Evolutionary conservation across 1,284 basidiomycete genomes (phyloP), one percentile per base, ranked within the genome.

Genomic region (Ustilago bromivora): DNA sequence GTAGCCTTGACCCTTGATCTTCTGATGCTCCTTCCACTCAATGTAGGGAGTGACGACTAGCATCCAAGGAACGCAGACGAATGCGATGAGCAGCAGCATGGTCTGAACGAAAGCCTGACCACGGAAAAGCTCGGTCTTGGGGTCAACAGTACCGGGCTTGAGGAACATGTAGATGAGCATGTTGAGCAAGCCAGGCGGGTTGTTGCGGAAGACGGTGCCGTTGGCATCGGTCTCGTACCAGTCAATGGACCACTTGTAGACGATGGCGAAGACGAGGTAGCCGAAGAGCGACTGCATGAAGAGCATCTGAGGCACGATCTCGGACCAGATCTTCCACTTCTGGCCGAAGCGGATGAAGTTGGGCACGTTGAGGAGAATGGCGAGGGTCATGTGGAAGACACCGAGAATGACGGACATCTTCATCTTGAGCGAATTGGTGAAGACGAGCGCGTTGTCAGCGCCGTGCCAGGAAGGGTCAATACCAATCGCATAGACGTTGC

Each of bases 351-450:
- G 94, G 82, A 98, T 87, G 88, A 96, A 94, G 88, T 99, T 99
- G 55, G 95, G 95, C 8, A 98, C 89, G 89, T 98, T 95, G 61
- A 99, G 89, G 86, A 94, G 97, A 80, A 98, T 90, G 34, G 96
- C 95, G 86, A 99, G 98, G 12, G 96, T 94, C 96, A 99, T 99
- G 87, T 99, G 97, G 79, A 94, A 93, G 78, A 99, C 96, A 87
- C 97, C 97, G 67, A 99, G 88, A 62, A 99, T 91, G 85, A 99
- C 93, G 17, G 95, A 94, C 95, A 99, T 96, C 89, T 99, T 99
- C 97, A 99, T 99, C 92, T 99, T 99, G 90, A 97, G 96, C 64
- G 96, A 98, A 88, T 99, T 99, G 75, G 93, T 94, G 87, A 99
- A 99, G 64, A 98, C 92, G 68, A 99, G 90, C 1, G 89, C 89